These are phyloP conservation scores for Penicillium sp. DNA, from an alignment of 2,329 filamentous ascomycete species.

Conservation along the genomic window DNA sequence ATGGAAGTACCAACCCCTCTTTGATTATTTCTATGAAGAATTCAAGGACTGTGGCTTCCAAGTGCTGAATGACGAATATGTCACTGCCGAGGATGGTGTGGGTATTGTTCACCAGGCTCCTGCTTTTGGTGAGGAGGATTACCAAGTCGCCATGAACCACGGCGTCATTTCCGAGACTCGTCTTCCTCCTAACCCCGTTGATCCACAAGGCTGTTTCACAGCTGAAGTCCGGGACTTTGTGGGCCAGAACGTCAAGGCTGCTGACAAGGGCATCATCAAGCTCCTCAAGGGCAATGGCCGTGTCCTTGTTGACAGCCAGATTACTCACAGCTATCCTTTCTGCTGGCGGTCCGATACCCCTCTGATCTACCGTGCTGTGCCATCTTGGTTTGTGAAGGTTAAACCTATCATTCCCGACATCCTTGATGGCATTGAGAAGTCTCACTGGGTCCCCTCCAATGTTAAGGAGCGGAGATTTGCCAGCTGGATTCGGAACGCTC, in stretches of 20 bases:
- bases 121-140: slow-evolving; percentile 95
- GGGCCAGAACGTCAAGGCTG: slow-evolving; percentile 85
- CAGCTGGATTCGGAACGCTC: slow-evolving; percentile 86
- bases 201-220: slow-evolving; percentile 78
- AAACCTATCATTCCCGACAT: slow-evolving; percentile 80
- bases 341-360: slow-evolving; percentile 95
- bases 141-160: slow-evolving; percentile 72
- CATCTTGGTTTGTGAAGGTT: slow-evolving; percentile 93
- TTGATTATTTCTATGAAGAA: slow-evolving; percentile 84
- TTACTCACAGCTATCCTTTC: slow-evolving; percentile 90
- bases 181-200: slow-evolving; percentile 86
- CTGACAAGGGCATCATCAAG: slow-evolving; percentile 92
- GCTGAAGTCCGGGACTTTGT: slow-evolving; percentile 74
- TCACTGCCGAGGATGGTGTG: slow-evolving; percentile 85
- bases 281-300: slow-evolving; percentile 74
- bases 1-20: slow-evolving; percentile 86
- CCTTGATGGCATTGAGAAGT: slow-evolving; percentile 84
- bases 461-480: slow-evolving; percentile 91
- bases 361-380: slow-evolving; percentile 86
- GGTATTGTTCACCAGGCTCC: slow-evolving; percentile 93
- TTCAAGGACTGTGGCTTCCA: slow-evolving; percentile 83
- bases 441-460: slow-evolving; percentile 86
- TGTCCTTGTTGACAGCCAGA: slow-evolving; percentile 78
- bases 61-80: slow-evolving; percentile 80
- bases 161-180: slow-evolving; percentile 76